phyloP scores from a whole-genome alignment of 345 rosid species.

The Camelina sativa region DNA sequence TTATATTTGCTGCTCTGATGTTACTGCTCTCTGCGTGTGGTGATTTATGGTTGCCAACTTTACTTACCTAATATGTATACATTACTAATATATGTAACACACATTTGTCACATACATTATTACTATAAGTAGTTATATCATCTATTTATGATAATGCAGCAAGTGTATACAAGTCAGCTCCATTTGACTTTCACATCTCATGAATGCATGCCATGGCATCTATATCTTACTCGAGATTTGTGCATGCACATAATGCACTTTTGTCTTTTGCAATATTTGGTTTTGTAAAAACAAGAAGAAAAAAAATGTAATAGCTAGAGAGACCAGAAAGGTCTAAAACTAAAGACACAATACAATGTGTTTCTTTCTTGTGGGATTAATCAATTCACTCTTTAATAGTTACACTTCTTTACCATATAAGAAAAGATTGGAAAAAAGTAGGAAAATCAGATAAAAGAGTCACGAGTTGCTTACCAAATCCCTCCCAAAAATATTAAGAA shows the following conservation, averaged over 20 bases:
- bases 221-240: slow-evolving; percentile 37
- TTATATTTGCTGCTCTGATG: slow-evolving; percentile 26
- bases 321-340: slow-evolving; percentile 23
- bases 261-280: background rate
- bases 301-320: background rate
- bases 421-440: background rate
- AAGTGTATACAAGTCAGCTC: slow-evolving; percentile 37
- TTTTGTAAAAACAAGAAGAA: background rate
- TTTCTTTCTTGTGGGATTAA: slow-evolving; percentile 41
- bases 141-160: slow-evolving; percentile 25
- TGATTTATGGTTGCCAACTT: slow-evolving; percentile 20
- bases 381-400: slow-evolving; percentile 24
- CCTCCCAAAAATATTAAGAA: background rate
- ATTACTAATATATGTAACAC: background rate
- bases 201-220: slow-evolving; percentile 40
- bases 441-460: slow-evolving; percentile 34
- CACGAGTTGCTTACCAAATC: slow-evolving; percentile 48
- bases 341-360: background rate
- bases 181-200: slow-evolving; percentile 44
- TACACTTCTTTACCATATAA: background rate
- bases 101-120: slow-evolving; percentile 14
- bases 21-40: slow-evolving; percentile 22
- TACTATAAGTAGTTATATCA: background rate
- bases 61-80: slow-evolving; percentile 11
- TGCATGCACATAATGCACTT: slow-evolving; percentile 30